Percentiles rank a stretch among this genome's conserved stretches.
Evolutionary conservation across 768 basidiomycete genomes (phyloP).

Genomic region (Plicaturopsis crispa): DNA sequence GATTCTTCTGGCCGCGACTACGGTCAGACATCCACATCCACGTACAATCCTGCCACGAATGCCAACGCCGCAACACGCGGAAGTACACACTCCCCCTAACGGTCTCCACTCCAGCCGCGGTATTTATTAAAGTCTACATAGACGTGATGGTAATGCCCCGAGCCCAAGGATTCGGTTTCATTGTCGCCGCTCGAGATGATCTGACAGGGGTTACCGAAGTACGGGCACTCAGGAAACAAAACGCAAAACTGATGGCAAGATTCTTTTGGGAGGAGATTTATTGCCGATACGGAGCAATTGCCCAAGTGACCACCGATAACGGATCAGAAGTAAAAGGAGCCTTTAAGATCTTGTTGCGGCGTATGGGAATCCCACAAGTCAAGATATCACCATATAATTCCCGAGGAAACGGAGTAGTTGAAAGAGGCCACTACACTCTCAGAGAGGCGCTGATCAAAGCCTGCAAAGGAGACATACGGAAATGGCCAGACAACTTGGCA

Average conservation of each 20-base stretch:
- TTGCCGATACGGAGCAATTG: slow-evolving; percentile 21
- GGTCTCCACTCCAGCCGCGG: not conserved
- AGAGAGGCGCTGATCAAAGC: slow-evolving; percentile 21
- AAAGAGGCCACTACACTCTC: slow-evolving; percentile 23
- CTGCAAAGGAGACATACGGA: slow-evolving; percentile 10
- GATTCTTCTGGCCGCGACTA: slow-evolving; percentile 6
- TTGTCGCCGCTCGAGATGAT: slow-evolving; percentile 21
- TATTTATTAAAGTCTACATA: slow-evolving; percentile 12
- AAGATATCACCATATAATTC: slow-evolving; percentile 26
- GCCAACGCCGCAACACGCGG: slow-evolving; percentile 8
- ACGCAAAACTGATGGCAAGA: slow-evolving; percentile 11
- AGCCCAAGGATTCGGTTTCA: slow-evolving; percentile 9
- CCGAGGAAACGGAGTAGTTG: slow-evolving; percentile 27
- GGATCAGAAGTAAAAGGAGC: slow-evolving; percentile 16
- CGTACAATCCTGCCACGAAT: slow-evolving; percentile 14
- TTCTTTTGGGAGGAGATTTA: slow-evolving; percentile 26
- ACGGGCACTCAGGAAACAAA: slow-evolving; percentile 12
- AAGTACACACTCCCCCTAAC: slow-evolving; percentile 7
- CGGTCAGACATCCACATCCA: slow-evolving; percentile 11
- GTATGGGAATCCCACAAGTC: slow-evolving; percentile 17
- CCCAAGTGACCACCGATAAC: slow-evolving; percentile 21
- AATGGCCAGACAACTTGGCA: not conserved
- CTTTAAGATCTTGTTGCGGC: slow-evolving; percentile 4
- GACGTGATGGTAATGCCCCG: slow-evolving; percentile 23
- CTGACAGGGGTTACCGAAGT: slow-evolving; percentile 20